Percentiles rank a stretch among this genome's conserved stretches.
phyloP scores from a whole-genome alignment of 1,284 basidiomycete genomes.

The Lignosus rhinocerotis region DNA sequence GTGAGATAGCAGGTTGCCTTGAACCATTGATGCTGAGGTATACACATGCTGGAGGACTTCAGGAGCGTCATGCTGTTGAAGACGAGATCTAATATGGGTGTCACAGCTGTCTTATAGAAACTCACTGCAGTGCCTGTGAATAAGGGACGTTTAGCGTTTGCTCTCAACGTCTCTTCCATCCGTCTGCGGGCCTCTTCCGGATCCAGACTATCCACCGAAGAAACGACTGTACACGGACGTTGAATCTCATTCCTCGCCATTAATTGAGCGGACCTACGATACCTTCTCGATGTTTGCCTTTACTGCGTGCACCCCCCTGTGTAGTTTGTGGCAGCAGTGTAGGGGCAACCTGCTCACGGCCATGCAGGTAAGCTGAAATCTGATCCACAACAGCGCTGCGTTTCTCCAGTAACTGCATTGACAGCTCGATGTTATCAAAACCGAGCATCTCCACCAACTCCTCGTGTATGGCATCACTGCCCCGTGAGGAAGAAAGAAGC shows the following conservation, averaged over 20 bases:
- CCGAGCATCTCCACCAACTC: conserved; percentile 85
- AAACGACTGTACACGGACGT: not conserved
- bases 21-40: conserved; percentile 60
- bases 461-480: conserved; percentile 74
- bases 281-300: conserved; percentile 19
- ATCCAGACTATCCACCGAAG: conserved; percentile 40
- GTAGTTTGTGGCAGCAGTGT: not conserved
- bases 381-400: conserved; percentile 38
- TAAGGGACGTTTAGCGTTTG: conserved; percentile 69
- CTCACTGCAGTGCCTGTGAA: conserved; percentile 60
- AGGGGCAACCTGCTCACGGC: not conserved
- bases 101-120: conserved; percentile 6
- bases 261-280: not conserved
- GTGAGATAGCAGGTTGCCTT: conserved; percentile 74
- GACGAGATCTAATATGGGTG: not conserved
- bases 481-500: conserved; percentile 36
- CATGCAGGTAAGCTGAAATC: conserved; percentile 11
- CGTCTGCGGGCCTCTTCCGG: conserved; percentile 60
- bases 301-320: conserved; percentile 4
- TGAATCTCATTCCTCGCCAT: not conserved
- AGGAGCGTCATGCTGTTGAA: conserved; percentile 47
- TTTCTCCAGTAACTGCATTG: conserved; percentile 54
- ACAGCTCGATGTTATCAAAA: conserved; percentile 80
- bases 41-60: conserved; percentile 91
- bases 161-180: conserved; percentile 65